Evolutionary conservation across 2,329 filamentous ascomycete genomes (phyloP).

Genomic region (Diplodia mutila): DNA sequence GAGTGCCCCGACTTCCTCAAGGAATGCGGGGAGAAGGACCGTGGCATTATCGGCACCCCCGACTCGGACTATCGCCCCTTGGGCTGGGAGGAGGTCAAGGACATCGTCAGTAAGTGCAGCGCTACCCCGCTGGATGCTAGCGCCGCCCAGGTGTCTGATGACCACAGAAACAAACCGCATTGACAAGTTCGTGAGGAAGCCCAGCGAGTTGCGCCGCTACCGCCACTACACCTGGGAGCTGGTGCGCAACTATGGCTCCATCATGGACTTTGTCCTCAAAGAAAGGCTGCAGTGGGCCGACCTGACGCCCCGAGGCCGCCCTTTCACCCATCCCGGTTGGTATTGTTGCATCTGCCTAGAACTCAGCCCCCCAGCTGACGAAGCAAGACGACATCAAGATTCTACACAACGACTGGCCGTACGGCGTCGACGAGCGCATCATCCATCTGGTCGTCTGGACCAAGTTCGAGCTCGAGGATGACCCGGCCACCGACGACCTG

Average conservation of each 20-base stretch:
- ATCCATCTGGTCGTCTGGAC: conserved; percentile 91
- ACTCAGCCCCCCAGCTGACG: conserved; percentile 20
- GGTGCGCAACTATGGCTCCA: conserved; percentile 69
- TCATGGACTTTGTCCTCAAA: conserved; percentile 75
- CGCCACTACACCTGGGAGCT: conserved; percentile 69
- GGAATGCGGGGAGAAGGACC: conserved; percentile 69
- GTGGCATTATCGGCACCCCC: conserved; percentile 68
- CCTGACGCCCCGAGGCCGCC: conserved; percentile 45
- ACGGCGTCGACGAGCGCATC: conserved; percentile 77
- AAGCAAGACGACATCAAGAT: conserved; percentile 68
- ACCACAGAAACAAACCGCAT: conserved; percentile 65
- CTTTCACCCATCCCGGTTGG: conserved; percentile 50
- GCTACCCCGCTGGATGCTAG: not conserved
- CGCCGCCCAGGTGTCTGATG: conserved; percentile 1
- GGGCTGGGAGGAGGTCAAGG: conserved; percentile 70
- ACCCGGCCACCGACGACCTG: conserved; percentile 67
- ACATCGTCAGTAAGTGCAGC: conserved; percentile 52
- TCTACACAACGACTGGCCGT: conserved; percentile 91
- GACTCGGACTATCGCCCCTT: conserved; percentile 67
- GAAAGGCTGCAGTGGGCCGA: conserved; percentile 71
- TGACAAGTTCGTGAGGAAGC: conserved; percentile 74
- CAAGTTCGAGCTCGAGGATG: conserved; percentile 78
- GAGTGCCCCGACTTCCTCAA: conserved; percentile 74
- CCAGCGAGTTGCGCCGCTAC: conserved; percentile 79
- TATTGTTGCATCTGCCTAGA: conserved; percentile 12